Percentiles rank a stretch among this genome's conserved stretches.
These are phyloP conservation scores for Emericellopsis cladophorae DNA, from an alignment of 2,329 filamentous ascomycete genomes.

Conservation along the genomic window DNA sequence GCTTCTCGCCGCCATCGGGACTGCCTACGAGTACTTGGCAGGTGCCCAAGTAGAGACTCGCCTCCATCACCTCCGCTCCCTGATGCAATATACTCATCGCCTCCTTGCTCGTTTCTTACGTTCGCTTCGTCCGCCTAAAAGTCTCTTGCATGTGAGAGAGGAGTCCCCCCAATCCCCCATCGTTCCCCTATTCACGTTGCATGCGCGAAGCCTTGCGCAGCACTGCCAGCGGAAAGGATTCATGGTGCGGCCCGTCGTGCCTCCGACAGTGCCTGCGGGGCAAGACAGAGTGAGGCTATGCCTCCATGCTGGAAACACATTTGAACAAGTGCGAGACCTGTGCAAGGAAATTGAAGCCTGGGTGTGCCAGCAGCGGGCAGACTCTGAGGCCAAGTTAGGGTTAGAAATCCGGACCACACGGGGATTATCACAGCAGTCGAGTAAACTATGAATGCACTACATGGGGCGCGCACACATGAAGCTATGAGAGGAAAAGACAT, in stretches of 20 bases:
- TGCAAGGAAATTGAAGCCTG: constrained; percentile 34
- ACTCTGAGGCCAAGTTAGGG: neutral
- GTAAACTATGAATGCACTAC: neutral
- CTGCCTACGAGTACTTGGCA: constrained; percentile 43
- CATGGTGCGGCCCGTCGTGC: constrained; percentile 52
- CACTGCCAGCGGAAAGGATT: constrained; percentile 47
- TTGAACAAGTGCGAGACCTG: constrained; percentile 41
- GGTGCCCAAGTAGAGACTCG: constrained; percentile 30
- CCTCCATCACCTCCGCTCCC: constrained; percentile 15
- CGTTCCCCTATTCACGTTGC: constrained; percentile 45
- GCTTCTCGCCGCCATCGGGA: constrained; percentile 43
- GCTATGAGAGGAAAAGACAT: no score
- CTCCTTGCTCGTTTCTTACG: constrained; percentile 27
- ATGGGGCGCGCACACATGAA: no score
- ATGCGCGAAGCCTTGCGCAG: constrained; percentile 44
- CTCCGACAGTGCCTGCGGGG: constrained; percentile 53
- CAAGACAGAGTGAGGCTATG: constrained; percentile 54
- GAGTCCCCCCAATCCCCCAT: constrained; percentile 44
- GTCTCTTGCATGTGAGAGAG: constrained; percentile 20
- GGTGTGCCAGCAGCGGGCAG: constrained; percentile 14
- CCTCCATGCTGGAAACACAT: constrained; percentile 53
- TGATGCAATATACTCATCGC: constrained; percentile 25
- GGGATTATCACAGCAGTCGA: neutral
- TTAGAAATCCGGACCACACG: neutral
- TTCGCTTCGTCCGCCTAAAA: constrained; percentile 13